Evolutionary conservation across 495 filamentous ascomycete genomes (phyloP), one percentile per base, ranked within the genome.

Genomic region (Melanomma pulvis-pyrius): DNA sequence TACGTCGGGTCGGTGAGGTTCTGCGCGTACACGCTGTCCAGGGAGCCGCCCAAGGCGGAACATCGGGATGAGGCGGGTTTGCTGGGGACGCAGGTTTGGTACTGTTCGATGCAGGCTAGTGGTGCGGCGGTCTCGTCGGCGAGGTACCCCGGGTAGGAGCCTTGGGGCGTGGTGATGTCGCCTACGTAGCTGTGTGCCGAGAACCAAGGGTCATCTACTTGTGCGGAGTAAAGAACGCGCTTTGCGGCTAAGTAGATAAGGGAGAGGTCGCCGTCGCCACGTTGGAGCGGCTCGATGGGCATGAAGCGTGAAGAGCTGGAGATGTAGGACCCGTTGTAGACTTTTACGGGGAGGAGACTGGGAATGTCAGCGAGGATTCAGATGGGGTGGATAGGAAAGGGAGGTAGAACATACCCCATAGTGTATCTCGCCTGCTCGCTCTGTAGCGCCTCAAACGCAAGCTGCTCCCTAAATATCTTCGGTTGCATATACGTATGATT

Each of bases 61-160:
- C 65, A 68, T 12, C 63, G 25, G 1, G 28, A 1, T 15, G 26
- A 47, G 21, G 9, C 50, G 24, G 58, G 24, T 5, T 48, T 24
- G 22, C 47, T 46, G 6, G 67, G 67, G n/a, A 65, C 64, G 55
- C 67, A 69, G 47, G 46, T 53, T 28, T 69, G 67, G 50, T 50
- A 54, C 56, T 69, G 55, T 9, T 15, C 19, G 13, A 51, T 28
- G 36, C 67, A 69, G 13, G 51, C 60, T 12, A 69, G 11, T 0
- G 48, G 21, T 8, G 28, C 25, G 2, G 59, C 59, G 1, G 60
- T 46, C 8, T 64, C 53, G 32, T 69, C 67, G 25, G 17, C 9
- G 21, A 61, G 11, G 25, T 59, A 69, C 1, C 25, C 30, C 0
- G 13, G n/a, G 34, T 24, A 19, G 17, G 47, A 19, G 26, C 36